Percentiles rank a stretch among this genome's conserved stretches.
These are phyloP conservation scores for Trypanosoma vivax DNA, from an alignment of 208 protist species.

Conservation along the genomic window DNA sequence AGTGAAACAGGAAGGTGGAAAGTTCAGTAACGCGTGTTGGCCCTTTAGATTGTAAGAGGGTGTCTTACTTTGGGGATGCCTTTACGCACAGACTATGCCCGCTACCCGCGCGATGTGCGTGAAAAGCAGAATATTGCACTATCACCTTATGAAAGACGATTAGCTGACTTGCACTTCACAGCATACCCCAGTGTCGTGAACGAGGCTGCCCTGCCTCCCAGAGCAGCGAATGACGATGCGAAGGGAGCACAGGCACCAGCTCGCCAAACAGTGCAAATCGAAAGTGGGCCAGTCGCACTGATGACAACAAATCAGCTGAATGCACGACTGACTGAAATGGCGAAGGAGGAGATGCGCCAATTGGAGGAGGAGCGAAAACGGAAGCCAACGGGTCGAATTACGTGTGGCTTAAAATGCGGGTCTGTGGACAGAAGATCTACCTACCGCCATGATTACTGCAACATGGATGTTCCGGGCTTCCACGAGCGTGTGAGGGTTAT, in stretches of 20 bases:
- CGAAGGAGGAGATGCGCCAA: constrained; percentile 21
- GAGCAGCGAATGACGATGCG: background rate
- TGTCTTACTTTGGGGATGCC: background rate
- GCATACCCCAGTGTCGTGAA: constrained; percentile 65
- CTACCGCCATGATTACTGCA: constrained; percentile 79
- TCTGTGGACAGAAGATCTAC: constrained; percentile 62
- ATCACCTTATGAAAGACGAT: constrained; percentile 14
- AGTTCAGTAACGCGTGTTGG: background rate
- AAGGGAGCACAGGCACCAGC: constrained; percentile 31
- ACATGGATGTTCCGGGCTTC: constrained; percentile 28
- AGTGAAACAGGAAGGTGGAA: constrained; percentile 3
- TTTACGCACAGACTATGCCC: constrained; percentile 14
- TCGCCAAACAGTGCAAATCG: background rate
- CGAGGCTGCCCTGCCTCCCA: constrained; percentile 7
- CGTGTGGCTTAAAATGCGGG: constrained; percentile 15
- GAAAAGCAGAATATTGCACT: constrained; percentile 13
- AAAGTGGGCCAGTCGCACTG: constrained; percentile 21
- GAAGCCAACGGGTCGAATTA: background rate
- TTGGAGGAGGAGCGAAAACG: constrained; percentile 9
- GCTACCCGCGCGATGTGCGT: constrained; percentile 15
- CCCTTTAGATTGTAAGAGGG: no score
- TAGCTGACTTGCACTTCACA: constrained; percentile 70
- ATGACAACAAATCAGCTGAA: constrained; percentile 57
- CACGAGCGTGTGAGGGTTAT: constrained; percentile 25
- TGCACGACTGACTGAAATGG: constrained; percentile 35